Evolutionary conservation across 2,329 filamentous ascomycete genomes (phyloP).

Genomic region (Phaeosphaeria sp.): DNA sequence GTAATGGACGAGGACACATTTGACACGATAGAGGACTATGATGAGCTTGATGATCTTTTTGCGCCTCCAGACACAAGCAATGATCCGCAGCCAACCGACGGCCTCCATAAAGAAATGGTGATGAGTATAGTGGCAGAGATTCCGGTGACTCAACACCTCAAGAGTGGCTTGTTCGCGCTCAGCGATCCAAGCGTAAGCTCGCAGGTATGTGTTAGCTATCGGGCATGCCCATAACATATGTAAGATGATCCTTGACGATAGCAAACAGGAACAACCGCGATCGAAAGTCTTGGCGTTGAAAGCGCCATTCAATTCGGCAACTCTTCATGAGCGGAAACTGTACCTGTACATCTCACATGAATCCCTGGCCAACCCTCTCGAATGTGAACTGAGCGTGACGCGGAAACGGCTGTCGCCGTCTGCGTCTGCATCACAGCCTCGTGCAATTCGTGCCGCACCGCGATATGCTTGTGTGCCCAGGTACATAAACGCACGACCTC

Average conservation of each 20-base stretch:
- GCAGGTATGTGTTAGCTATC: constrained; percentile 20
- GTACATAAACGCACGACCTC: constrained; percentile 31
- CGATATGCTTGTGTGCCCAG: constrained; percentile 45
- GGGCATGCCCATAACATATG: background rate
- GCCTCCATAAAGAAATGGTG: constrained; percentile 48
- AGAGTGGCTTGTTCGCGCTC: constrained; percentile 33
- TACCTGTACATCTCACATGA: constrained; percentile 47
- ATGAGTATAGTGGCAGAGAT: constrained; percentile 46
- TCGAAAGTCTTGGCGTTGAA: constrained; percentile 37
- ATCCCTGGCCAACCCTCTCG: constrained; percentile 39
- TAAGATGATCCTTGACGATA: background rate
- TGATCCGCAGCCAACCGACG: constrained; percentile 43
- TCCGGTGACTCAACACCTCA: constrained; percentile 36
- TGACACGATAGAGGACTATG: constrained; percentile 48
- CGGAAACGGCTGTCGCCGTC: constrained; percentile 42
- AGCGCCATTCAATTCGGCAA: constrained; percentile 46
- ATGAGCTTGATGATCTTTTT: constrained; percentile 48
- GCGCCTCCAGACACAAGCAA: constrained; percentile 36
- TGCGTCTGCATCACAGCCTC: constrained; percentile 35
- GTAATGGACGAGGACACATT: constrained; percentile 48
- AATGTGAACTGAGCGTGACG: constrained; percentile 46
- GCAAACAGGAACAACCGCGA: constrained; percentile 13
- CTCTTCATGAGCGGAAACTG: constrained; percentile 45
- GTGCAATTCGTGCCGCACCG: constrained; percentile 25
- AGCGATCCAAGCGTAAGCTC: constrained; percentile 16